phyloP scores from a whole-genome alignment of 2,329 filamentous ascomycete genomes.

The Aspergillus terreus region DNA sequence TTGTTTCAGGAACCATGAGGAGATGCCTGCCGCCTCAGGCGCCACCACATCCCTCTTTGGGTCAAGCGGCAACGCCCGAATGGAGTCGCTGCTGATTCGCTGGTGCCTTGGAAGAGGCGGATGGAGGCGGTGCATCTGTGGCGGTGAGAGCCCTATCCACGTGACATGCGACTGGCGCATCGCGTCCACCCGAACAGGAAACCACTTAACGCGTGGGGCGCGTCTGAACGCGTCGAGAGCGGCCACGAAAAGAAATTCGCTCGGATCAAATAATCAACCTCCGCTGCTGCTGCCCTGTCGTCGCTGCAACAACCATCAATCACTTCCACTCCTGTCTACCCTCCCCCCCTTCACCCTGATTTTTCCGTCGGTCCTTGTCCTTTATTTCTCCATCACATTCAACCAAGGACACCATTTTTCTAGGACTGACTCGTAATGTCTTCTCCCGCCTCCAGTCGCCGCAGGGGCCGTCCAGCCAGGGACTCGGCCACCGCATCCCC shows the following conservation, averaged over 20 bases:
- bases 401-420: conserved; percentile 1
- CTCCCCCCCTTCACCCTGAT: not conserved
- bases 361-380: conserved; percentile 3
- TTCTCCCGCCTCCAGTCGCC: conserved; percentile 39
- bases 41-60: not conserved
- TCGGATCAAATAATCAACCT: conserved; percentile 13
- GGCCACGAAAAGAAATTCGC: conserved; percentile 10
- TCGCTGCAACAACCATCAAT: conserved; percentile 15
- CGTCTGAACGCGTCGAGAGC: conserved; percentile 23
- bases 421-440: conserved; percentile 33
- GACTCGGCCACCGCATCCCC: conserved; percentile 40
- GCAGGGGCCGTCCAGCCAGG: conserved; percentile 39
- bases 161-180: not conserved
- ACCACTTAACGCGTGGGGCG: conserved; percentile 32
- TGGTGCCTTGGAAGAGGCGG: not conserved
- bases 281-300: conserved; percentile 12
- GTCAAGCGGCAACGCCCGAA: not conserved
- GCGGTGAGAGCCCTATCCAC: not conserved
- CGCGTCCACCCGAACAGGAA: conserved; percentile 20
- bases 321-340: conserved; percentile 6
- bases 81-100: not conserved
- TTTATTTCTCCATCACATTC: conserved; percentile 3
- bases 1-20: not conserved
- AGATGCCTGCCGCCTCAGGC: not conserved
- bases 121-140: too few species aligned